These are phyloP conservation scores for Aurantiochytrium sp. DNA, from an alignment of 108 stramenopile genomes.

Conservation along the genomic window DNA sequence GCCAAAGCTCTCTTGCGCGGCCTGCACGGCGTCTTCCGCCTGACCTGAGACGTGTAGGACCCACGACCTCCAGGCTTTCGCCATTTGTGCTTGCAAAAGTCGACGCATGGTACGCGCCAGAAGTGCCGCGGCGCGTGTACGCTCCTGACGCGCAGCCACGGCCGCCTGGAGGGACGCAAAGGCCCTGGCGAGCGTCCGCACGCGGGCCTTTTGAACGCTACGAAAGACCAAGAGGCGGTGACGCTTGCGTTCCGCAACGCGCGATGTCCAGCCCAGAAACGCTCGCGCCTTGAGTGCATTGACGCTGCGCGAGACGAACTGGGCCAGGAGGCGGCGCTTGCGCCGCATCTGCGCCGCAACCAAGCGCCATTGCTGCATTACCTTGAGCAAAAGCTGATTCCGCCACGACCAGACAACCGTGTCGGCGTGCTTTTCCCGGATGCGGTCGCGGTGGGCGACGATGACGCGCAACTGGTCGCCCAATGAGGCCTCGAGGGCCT, in stretches of 20 bases:
- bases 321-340: not conserved
- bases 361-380: not conserved
- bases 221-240: not conserved
- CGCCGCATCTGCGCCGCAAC: not conserved
- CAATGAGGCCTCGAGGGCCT: not conserved
- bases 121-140: not conserved
- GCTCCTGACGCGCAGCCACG: not conserved
- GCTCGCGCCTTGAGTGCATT: not conserved
- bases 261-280: not conserved
- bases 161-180: not conserved
- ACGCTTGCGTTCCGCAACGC: not conserved
- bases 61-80: not conserved
- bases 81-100: not conserved
- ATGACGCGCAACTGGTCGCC: not conserved
- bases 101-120: not conserved
- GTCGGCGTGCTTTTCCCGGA: slow-evolving; percentile 8
- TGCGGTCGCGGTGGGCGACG: not conserved
- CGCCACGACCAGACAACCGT: not conserved
- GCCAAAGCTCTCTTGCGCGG: not conserved
- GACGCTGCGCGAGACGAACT: not conserved
- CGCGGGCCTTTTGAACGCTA: not conserved
- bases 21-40: not conserved
- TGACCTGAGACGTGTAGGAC: not conserved
- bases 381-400: not conserved
- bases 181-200: not conserved